A percentile compares a stretch with the other conserved stretches of the same genome.
These are phyloP conservation scores for Cercospora sojina DNA, from an alignment of 2,329 filamentous ascomycete genomes.

Conservation along the genomic window DNA sequence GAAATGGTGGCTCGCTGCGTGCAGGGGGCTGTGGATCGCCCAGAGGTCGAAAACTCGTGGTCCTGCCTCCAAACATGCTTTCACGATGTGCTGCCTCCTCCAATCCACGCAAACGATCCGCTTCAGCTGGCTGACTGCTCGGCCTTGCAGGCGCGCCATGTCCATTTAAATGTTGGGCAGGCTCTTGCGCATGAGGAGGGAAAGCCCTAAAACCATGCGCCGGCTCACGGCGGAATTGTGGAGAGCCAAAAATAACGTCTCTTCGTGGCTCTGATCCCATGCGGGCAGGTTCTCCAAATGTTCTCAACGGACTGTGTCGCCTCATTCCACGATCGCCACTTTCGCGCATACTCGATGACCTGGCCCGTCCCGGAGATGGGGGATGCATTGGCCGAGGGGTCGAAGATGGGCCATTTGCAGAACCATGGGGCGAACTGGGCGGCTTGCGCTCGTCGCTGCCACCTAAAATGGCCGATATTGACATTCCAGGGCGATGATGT, in stretches of 20 bases:
- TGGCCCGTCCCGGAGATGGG: slow-evolving; percentile 45
- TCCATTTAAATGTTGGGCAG: slow-evolving; percentile 27
- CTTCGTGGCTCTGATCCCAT: slow-evolving; percentile 30
- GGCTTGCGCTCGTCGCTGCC: slow-evolving; percentile 33
- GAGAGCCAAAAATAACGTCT: slow-evolving; percentile 37
- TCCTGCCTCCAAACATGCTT: slow-evolving; percentile 25
- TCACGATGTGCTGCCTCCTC: slow-evolving; percentile 32
- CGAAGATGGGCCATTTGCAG: slow-evolving; percentile 31
- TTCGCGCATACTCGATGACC: slow-evolving; percentile 41
- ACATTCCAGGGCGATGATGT: slow-evolving; percentile 65
- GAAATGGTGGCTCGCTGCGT: slow-evolving; percentile 23
- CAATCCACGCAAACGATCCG: slow-evolving; percentile 20
- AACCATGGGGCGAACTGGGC: slow-evolving; percentile 37
- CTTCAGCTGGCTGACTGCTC: slow-evolving; percentile 39
- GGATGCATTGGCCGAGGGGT: slow-evolving; percentile 48
- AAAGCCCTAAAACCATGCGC: slow-evolving; percentile 37
- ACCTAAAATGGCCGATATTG: slow-evolving; percentile 71
- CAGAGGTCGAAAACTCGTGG: slow-evolving; percentile 30
- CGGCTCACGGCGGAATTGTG: slow-evolving; percentile 35
- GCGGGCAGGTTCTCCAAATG: slow-evolving; percentile 32
- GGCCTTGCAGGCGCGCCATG: slow-evolving; percentile 32
- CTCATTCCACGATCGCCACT: slow-evolving; percentile 28
- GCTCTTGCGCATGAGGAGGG: slow-evolving; percentile 28
- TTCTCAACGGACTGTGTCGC: slow-evolving; percentile 31
- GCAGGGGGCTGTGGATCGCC: slow-evolving; percentile 26